Conservation (phyloP, 129 eudicot genomes). For the Dittrichia graveolens region DNA sequence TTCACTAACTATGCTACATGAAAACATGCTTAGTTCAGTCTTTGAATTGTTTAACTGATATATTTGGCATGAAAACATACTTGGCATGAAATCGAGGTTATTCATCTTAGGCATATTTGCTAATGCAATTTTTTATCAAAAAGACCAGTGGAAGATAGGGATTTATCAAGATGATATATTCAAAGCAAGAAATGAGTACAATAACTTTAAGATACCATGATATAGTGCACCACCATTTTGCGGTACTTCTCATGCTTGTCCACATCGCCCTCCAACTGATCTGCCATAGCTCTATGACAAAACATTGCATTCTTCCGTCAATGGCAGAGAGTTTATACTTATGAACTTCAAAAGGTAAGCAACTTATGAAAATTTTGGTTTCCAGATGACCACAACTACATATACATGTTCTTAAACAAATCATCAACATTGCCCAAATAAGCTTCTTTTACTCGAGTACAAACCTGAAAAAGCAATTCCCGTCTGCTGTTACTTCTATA, state of each 20-base stretch:
- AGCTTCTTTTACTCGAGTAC: slow-evolving; percentile 22
- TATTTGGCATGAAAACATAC: not conserved
- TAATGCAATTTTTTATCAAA: not conserved
- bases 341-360: not conserved
- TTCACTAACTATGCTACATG: slow-evolving; percentile 1
- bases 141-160: not conserved
- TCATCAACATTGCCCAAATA: not conserved
- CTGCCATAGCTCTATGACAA: slow-evolving; percentile 72
- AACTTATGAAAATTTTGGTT: slow-evolving; percentile 2
- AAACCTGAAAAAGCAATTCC: slow-evolving; percentile 97
- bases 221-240: slow-evolving; percentile 71
- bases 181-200: not conserved
- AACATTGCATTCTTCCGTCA: slow-evolving; percentile 8
- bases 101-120: not conserved
- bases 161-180: slow-evolving; percentile 15
- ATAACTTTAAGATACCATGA: slow-evolving; percentile 51
- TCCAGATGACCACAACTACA: not conserved
- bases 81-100: not conserved
- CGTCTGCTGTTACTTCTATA: slow-evolving; percentile 81
- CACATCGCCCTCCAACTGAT: slow-evolving; percentile 93
- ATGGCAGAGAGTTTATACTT: slow-evolving; percentile 10
- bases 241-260: slow-evolving; percentile 81
- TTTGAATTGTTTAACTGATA: not conserved
- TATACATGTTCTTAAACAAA: not conserved
- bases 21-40: not conserved